Conservation (phyloP, 306 rosid species). For the Pachyrhizus erosus region DNA sequence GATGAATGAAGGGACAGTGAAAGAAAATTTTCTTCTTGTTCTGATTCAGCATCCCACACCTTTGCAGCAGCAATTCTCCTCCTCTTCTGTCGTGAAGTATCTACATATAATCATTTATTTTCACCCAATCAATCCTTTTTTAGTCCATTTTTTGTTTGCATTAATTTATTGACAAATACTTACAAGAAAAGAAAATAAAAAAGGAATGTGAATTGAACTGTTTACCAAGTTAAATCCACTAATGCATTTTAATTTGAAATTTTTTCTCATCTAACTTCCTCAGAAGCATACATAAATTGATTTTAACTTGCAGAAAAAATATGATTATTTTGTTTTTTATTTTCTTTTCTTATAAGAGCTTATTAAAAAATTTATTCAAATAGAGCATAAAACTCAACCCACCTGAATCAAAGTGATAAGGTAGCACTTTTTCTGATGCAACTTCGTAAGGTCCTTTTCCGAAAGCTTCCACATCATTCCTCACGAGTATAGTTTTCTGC, state of each 20-base stretch:
- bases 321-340: not conserved
- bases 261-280: too few species aligned
- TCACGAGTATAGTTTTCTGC: conserved; percentile 62
- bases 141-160: not conserved
- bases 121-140: not conserved
- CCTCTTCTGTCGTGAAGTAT: conserved; percentile 68
- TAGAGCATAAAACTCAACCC: not conserved
- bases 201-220: too few species aligned
- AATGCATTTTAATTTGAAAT: too few species aligned
- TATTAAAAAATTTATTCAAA: not conserved
- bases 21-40: conserved; percentile 81
- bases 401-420: conserved; percentile 62
- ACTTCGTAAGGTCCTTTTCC: conserved; percentile 43
- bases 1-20: conserved; percentile 86
- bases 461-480: conserved; percentile 50
- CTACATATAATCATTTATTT: conserved; percentile 37
- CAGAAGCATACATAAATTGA: too few species aligned
- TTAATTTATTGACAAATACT: not conserved
- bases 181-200: not conserved
- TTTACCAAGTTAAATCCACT: too few species aligned
- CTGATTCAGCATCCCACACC: conserved; percentile 67
- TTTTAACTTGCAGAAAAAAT: too few species aligned
- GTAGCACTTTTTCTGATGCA: conserved; percentile 47
- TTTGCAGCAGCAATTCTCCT: conserved; percentile 60
- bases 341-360: not conserved